Percentiles rank a stretch among this genome's conserved stretches.
phyloP scores from a whole-genome alignment of 257 asterid genomes.

The Jasminum sambac region DNA sequence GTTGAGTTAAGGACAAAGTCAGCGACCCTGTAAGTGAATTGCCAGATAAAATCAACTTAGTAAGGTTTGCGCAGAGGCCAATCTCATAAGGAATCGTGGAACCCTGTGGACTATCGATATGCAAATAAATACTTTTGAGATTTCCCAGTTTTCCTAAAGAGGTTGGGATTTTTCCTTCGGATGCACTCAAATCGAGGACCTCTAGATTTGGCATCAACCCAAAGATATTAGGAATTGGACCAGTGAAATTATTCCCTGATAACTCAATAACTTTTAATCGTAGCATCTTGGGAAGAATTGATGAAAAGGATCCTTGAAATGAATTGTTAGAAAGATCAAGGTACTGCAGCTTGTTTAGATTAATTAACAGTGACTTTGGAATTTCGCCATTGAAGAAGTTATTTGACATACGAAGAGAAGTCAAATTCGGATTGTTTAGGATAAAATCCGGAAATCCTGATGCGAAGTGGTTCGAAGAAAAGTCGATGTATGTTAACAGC shows the following conservation, averaged over 20 bases:
- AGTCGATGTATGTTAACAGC: too few species aligned
- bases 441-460: too few species aligned
- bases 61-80: conserved; percentile 37
- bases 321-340: conserved; percentile 45
- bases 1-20: not conserved
- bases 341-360: conserved; percentile 46
- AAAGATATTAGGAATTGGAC: conserved; percentile 45
- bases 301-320: conserved; percentile 51
- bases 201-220: conserved; percentile 11
- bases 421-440: conserved; percentile 53
- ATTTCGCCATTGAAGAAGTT: conserved; percentile 53
- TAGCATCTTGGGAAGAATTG: conserved; percentile 41
- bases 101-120: conserved; percentile 20
- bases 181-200: not conserved
- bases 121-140: conserved; percentile 33
- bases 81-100: conserved; percentile 44
- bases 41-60: conserved; percentile 30
- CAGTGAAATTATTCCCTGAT: conserved; percentile 45
- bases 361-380: conserved; percentile 51
- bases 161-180: conserved; percentile 28
- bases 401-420: conserved; percentile 53
- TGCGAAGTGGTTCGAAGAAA: too few species aligned
- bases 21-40: conserved; percentile 33
- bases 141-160: conserved; percentile 36
- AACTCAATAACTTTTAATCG: conserved; percentile 43